Evolutionary conservation across 306 rosid genomes (phyloP).

Genomic region (Phaseolus lunatus): DNA sequence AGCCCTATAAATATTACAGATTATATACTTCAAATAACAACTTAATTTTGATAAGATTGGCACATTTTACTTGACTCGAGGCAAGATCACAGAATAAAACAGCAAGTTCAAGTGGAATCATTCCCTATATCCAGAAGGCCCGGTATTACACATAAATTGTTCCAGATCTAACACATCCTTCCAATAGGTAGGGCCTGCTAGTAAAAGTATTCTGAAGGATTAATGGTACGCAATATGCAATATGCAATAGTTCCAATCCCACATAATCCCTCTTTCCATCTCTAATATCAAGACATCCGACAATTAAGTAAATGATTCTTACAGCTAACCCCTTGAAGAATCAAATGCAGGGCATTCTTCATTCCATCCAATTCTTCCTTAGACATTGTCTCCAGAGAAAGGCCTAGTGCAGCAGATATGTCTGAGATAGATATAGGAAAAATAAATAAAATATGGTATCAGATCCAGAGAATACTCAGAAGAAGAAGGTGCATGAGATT

Average conservation of each 20-base stretch:
- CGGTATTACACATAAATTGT: neutral
- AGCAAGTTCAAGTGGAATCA: constrained; percentile 24
- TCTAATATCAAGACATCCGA: constrained; percentile 34
- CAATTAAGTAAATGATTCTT: constrained; percentile 47
- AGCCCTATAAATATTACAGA: neutral
- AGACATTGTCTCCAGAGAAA: constrained; percentile 76
- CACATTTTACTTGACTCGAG: constrained; percentile 19
- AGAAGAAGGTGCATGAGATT: constrained; percentile 22
- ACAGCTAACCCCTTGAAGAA: constrained; percentile 99
- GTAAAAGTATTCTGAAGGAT: constrained; percentile 28
- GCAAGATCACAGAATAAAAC: constrained; percentile 23
- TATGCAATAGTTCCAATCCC: constrained; percentile 31
- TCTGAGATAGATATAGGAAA: constrained; percentile 68
- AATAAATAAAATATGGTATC: constrained; percentile 45
- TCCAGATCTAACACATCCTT: constrained; percentile 25
- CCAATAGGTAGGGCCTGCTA: constrained; percentile 31
- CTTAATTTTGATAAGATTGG: constrained; percentile 11
- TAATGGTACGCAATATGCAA: neutral
- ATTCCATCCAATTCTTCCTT: constrained; percentile 78
- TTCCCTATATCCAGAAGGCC: constrained; percentile 30
- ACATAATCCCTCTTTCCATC: constrained; percentile 31
- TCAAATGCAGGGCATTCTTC: constrained; percentile 75
- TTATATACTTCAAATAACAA: constrained; percentile 22
- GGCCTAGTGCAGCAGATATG: constrained; percentile 90
- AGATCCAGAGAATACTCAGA: constrained; percentile 29